Evolutionary conservation across 2,329 filamentous ascomycete genomes (phyloP).

Genomic region (Claviceps pazoutovae): DNA sequence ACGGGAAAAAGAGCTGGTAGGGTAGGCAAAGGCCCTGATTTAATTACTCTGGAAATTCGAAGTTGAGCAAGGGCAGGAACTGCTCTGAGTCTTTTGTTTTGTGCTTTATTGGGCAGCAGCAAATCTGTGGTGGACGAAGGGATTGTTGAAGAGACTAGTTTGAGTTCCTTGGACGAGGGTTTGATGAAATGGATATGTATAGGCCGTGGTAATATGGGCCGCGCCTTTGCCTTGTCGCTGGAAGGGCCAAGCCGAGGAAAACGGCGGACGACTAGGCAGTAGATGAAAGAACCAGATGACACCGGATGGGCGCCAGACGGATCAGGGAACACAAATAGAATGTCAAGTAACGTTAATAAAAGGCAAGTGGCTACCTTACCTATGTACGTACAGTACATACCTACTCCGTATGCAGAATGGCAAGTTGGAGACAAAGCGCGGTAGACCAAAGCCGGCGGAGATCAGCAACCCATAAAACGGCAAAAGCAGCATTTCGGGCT

Average conservation of each 20-base stretch:
- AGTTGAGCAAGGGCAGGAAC: too few relatives aligned
- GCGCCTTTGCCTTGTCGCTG: background rate
- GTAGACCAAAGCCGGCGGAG: too few relatives aligned
- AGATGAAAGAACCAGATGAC: background rate
- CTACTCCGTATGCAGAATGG: background rate
- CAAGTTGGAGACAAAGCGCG: too few relatives aligned
- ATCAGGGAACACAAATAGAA: constrained; percentile 5
- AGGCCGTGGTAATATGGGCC: constrained; percentile 5
- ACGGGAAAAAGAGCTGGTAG: background rate
- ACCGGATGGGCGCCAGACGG: background rate
- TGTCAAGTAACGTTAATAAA: background rate
- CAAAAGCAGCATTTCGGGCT: background rate
- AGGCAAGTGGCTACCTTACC: background rate
- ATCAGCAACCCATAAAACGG: too few relatives aligned
- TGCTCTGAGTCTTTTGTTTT: too few relatives aligned
- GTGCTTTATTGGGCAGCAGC: too few relatives aligned
- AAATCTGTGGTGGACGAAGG: too few relatives aligned
- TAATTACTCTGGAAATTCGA: too few relatives aligned
- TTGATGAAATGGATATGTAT: background rate
- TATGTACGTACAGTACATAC: background rate
- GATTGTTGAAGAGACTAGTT: background rate
- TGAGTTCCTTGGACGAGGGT: background rate
- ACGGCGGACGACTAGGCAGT: background rate
- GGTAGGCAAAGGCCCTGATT: too few relatives aligned
- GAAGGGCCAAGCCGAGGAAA: background rate